These are phyloP conservation scores for Leccinum boreale DNA, from an alignment of 768 basidiomycete genomes.

Conservation along the genomic window DNA sequence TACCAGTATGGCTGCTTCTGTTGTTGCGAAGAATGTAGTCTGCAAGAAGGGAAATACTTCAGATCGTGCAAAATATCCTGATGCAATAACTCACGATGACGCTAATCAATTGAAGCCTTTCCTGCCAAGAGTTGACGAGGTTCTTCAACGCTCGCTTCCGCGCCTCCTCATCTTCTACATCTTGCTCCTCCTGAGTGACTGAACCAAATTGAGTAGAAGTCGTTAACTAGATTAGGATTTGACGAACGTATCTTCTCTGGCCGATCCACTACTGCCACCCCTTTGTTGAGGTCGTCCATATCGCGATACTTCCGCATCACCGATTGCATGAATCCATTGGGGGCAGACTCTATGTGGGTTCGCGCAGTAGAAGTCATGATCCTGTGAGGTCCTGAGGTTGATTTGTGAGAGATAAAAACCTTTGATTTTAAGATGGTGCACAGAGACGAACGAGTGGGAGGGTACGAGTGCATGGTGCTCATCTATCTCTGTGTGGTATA, in stretches of 20 bases:
- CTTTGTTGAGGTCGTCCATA: slow-evolving; percentile 16
- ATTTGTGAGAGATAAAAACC: not conserved
- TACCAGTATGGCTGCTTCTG: slow-evolving; percentile 50
- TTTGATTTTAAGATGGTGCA: not conserved
- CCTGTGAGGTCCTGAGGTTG: slow-evolving; percentile 7
- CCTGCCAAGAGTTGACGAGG: slow-evolving; percentile 58
- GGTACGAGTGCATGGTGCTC: slow-evolving; percentile 5
- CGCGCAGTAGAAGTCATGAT: slow-evolving; percentile 10
- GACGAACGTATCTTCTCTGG: slow-evolving; percentile 22
- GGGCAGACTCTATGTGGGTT: slow-evolving; percentile 16
- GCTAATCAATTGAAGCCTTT: slow-evolving; percentile 57
- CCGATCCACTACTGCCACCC: not conserved
- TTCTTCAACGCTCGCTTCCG: slow-evolving; percentile 45
- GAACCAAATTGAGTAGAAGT: not conserved
- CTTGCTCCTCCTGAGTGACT: slow-evolving; percentile 50
- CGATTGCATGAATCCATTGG: slow-evolving; percentile 19
- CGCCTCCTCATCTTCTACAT: slow-evolving; percentile 44
- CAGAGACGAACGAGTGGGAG: slow-evolving; percentile 3
- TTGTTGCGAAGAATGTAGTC: slow-evolving; percentile 64
- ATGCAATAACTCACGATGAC: slow-evolving; percentile 44
- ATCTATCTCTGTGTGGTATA: slow-evolving; percentile 2
- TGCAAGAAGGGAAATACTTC: slow-evolving; percentile 18
- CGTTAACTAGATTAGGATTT: not conserved
- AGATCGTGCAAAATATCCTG: not conserved
- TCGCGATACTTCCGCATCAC: slow-evolving; percentile 11